phyloP scores from a whole-genome alignment of 371 early-diverging fungal species.

The Mucor sp. region DNA sequence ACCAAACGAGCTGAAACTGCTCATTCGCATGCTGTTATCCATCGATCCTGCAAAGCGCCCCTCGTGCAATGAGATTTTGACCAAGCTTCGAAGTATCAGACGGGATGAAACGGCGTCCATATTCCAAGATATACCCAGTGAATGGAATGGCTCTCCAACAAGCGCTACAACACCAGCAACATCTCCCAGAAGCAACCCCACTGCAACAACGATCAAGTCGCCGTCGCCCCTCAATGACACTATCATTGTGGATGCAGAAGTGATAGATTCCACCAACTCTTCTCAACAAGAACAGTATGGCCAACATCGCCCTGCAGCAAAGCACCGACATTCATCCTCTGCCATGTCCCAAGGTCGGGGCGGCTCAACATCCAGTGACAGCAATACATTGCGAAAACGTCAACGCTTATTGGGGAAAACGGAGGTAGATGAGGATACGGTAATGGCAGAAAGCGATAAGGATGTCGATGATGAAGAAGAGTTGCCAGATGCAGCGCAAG shows the following conservation, averaged over 20 bases:
- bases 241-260: background rate
- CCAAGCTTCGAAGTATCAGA: slow-evolving; percentile 25
- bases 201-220: background rate
- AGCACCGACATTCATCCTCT: background rate
- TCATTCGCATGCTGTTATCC: slow-evolving; percentile 63
- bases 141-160: slow-evolving; percentile 3
- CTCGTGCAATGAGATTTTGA: slow-evolving; percentile 63
- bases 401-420: slow-evolving; percentile 2
- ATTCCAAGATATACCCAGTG: slow-evolving; percentile 10
- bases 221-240: background rate
- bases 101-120: background rate
- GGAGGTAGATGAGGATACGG: slow-evolving; percentile 2
- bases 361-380: background rate
- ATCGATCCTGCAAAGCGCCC: slow-evolving; percentile 66
- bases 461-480: slow-evolving; percentile 4
- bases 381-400: slow-evolving; percentile 5
- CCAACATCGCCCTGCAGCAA: background rate
- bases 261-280: background rate
- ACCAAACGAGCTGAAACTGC: slow-evolving; percentile 58
- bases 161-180: background rate
- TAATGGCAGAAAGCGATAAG: background rate
- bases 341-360: background rate
- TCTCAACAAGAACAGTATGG: too few species aligned
- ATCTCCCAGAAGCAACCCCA: background rate
- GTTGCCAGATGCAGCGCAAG: background rate